Evolutionary conservation across 108 stramenopile genomes (phyloP).

Genomic region (Nitzschia sp.): DNA sequence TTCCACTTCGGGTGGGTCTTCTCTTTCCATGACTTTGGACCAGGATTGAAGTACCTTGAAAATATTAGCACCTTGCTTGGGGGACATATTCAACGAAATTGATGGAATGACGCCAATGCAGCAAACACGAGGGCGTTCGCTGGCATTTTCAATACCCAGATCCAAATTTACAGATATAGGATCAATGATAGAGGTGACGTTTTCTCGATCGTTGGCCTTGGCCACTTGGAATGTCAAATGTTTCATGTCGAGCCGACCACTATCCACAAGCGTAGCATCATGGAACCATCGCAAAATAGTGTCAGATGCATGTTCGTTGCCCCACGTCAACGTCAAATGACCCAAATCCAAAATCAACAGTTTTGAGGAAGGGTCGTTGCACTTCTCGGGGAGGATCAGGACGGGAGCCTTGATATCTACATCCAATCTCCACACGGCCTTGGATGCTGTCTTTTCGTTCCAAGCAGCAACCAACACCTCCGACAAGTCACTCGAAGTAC

Average conservation of each 20-base stretch:
- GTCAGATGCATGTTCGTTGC: constrained; percentile 41
- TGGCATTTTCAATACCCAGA: constrained; percentile 60
- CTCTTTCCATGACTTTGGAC: constrained; percentile 25
- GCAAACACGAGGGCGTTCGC: constrained; percentile 62
- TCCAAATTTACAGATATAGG: constrained; percentile 62
- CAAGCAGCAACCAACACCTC: constrained; percentile 74
- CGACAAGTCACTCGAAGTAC: constrained; percentile 41
- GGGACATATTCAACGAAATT: constrained; percentile 56
- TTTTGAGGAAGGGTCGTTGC: constrained; percentile 52
- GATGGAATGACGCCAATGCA: constrained; percentile 70
- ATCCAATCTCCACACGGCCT: constrained; percentile 71
- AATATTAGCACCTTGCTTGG: constrained; percentile 50
- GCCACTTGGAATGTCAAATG: constrained; percentile 42
- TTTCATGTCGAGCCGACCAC: constrained; percentile 47
- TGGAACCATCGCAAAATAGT: constrained; percentile 65
- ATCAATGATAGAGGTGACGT: constrained; percentile 52
- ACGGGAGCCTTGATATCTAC: constrained; percentile 79
- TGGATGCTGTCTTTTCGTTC: constrained; percentile 69
- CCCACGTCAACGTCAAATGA: constrained; percentile 64
- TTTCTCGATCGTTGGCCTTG: constrained; percentile 28
- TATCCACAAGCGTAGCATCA: constrained; percentile 37
- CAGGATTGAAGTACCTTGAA: constrained; percentile 59
- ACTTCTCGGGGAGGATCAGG: constrained; percentile 73
- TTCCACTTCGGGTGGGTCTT: too few relatives aligned
- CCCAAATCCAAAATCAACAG: constrained; percentile 79